Conservation (phyloP, 805 yeast genomes). For the Saccharomycopsis sp. region DNA sequence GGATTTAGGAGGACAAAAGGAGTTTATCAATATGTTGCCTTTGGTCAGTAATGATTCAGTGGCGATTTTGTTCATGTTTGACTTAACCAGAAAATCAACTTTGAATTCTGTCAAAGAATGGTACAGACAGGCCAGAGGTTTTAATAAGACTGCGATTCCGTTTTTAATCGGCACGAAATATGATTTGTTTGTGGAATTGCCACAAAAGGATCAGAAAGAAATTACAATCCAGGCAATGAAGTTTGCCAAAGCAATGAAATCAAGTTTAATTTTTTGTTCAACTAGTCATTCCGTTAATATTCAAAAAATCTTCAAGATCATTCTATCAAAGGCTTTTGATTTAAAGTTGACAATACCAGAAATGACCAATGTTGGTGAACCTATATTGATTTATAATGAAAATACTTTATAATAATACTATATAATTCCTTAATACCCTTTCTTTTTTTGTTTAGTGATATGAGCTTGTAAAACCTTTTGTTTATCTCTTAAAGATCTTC, state of each 20-base stretch:
- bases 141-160: constrained; percentile 85
- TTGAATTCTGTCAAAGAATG: constrained; percentile 85
- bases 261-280: constrained; percentile 77
- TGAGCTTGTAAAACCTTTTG: constrained; percentile 83
- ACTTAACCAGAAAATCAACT: constrained; percentile 76
- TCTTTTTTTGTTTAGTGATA: constrained; percentile 82
- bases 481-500: constrained; percentile 80
- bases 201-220: constrained; percentile 73
- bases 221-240: constrained; percentile 73
- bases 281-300: constrained; percentile 88
- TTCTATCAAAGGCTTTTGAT: constrained; percentile 85
- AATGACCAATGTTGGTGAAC: constrained; percentile 81
- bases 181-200: constrained; percentile 72
- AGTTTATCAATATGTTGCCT: constrained; percentile 92
- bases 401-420: background rate
- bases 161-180: constrained; percentile 89
- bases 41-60: constrained; percentile 87
- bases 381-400: constrained; percentile 60
- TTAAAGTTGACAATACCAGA: constrained; percentile 76
- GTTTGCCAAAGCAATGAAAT: constrained; percentile 84
- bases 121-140: constrained; percentile 87
- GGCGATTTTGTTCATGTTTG: constrained; percentile 84
- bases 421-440: constrained; percentile 38
- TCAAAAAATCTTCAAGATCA: constrained; percentile 86
- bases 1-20: constrained; percentile 95